phyloP scores from a whole-genome alignment of 2,329 filamentous ascomycete species.

The Neonectria ditissima region DNA sequence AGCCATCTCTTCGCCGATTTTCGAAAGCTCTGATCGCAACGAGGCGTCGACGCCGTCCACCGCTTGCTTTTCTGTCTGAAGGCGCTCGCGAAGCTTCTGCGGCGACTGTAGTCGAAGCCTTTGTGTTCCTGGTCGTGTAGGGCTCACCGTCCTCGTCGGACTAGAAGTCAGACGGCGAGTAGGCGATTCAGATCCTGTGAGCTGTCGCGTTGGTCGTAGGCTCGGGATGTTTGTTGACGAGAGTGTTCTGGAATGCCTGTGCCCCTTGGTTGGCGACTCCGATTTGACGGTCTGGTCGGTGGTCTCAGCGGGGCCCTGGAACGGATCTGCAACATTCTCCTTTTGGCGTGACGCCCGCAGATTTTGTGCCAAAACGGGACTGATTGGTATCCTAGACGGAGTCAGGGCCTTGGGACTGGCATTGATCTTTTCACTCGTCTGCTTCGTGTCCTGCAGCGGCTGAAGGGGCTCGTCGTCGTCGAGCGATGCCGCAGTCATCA shows the following conservation, averaged over 20 bases:
- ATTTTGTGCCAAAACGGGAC: slow-evolving; percentile 55
- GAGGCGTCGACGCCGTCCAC: slow-evolving; percentile 77
- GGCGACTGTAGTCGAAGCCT: slow-evolving; percentile 77
- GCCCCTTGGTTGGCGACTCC: slow-evolving; percentile 44
- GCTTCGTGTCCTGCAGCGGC: slow-evolving; percentile 64
- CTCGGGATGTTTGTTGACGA: slow-evolving; percentile 68
- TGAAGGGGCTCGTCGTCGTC: slow-evolving; percentile 54
- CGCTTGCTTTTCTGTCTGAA: slow-evolving; percentile 83
- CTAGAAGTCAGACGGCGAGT: slow-evolving; percentile 40
- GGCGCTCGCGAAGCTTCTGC: slow-evolving; percentile 83
- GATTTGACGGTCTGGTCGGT: slow-evolving; percentile 31
- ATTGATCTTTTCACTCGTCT: slow-evolving; percentile 68
- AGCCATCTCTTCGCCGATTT: slow-evolving; percentile 84
- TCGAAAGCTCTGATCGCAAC: slow-evolving; percentile 80
- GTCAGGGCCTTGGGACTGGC: slow-evolving; percentile 57
- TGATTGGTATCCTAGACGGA: slow-evolving; percentile 65
- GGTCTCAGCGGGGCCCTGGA: slow-evolving; percentile 34
- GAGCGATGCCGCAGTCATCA: slow-evolving; percentile 72
- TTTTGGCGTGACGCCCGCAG: slow-evolving; percentile 61
- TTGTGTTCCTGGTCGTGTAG: slow-evolving; percentile 49
- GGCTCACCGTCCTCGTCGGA: slow-evolving; percentile 47
- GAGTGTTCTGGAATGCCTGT: slow-evolving; percentile 61
- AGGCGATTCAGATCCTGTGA: slow-evolving; percentile 41
- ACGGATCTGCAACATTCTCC: slow-evolving; percentile 49
- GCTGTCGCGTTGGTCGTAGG: slow-evolving; percentile 55